Evolutionary conservation across 192 early-diverging fungal species (phyloP), one percentile per base, ranked within the genome.

Genomic region (Coemansia sp.): DNA sequence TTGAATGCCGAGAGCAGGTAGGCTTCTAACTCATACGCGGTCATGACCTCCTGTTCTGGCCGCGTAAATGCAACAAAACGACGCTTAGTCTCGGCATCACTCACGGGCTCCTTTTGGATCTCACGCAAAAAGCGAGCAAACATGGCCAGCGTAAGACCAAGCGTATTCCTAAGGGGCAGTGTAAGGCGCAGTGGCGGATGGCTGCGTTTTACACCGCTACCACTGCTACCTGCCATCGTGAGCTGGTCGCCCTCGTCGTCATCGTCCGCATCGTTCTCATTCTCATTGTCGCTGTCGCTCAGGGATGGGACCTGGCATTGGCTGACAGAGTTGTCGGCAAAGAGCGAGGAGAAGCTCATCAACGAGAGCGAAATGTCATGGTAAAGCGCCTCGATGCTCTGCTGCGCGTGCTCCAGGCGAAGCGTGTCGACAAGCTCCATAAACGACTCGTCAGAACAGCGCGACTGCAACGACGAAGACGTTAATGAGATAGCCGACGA

Each of bases 121-220:
- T 83, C 80, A 23, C 72, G 75, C 66, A 83, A 44, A 67, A 75
- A 83, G 53, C 67, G 80, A 5, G 48, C 59, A 67, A 83, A 83
- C 8, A 77, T 53, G 2, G 80, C 31, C 55, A 64, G 75, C 1
- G 80, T 75, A 12, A 83, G 44, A 4, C 75, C 80, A 63, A 69
- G 64, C 4, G 66, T 63, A 37, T 57, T 67, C 23, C 51, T 66
- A 17, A 62, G 63, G 36, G 72, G 75, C 42, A 83, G 53, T 17
- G 72, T 75, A 15, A 83, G 63, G 15, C 44, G 75, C 58, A 82
- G 32, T 5, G 41, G 19, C 29, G 42, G 25, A 7, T 25, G 39
- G 21, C 17, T 42, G 25, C 25, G 15, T 1, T 27, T 41, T 36
- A 25, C 8, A 7, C 55, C 14, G 55, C 14, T 27, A n/a, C 32